Base-by-base conservation (phyloP, 306 rosid species). In the Dryas octopetala region DNA sequence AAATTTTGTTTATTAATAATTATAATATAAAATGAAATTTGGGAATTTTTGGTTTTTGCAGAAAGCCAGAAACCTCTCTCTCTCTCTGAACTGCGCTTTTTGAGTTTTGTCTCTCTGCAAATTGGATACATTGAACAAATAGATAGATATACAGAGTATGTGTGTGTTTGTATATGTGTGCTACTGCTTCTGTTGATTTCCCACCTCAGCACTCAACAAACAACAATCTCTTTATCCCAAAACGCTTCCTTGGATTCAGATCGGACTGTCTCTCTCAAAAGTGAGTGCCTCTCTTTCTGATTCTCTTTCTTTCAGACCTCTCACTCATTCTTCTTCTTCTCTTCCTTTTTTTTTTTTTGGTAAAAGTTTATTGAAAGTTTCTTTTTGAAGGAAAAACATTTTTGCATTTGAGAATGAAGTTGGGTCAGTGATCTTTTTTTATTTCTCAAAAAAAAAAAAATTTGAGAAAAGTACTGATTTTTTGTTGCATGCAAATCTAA, bases 401-500 rank as follows among this genome's bases (percentile, higher is more conserved):
- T 14, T 12, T 41, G 74, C 74, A 70, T 70, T 70, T 70, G 51
- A 14, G 28, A 52, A 53, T 70, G 74, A 57, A 54, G 50, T 70
- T 70, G 50, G 41, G 43, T 7, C 19, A 19, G 65, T 55, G 66
- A 71, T 57, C 28, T 44, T 57, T 49, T 48, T 15, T 4, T 1
- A 6, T 58, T 16, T 15, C n/a, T 41, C 52, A 1, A 5, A 4
- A 17, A 9, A 57, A 17, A n/a, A 19, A 57, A 9, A 0, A 3
- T 46, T 66, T 7, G 7, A 1, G 14, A n/a, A 4, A 45, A 19
- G 12, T 41, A 66, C 71, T 47, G 19, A 12, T 47, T 54, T 15
- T 43, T 45, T n/a, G 76, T 46, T 72, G 77, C 77, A 73, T 73
- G 77, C 77, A 73, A 73, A 61, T 73, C 76, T 28, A 6, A 49